These are phyloP conservation scores for Centrapalus pauciflorus DNA, from an alignment of 129 eudicot genomes.

Conservation along the genomic window DNA sequence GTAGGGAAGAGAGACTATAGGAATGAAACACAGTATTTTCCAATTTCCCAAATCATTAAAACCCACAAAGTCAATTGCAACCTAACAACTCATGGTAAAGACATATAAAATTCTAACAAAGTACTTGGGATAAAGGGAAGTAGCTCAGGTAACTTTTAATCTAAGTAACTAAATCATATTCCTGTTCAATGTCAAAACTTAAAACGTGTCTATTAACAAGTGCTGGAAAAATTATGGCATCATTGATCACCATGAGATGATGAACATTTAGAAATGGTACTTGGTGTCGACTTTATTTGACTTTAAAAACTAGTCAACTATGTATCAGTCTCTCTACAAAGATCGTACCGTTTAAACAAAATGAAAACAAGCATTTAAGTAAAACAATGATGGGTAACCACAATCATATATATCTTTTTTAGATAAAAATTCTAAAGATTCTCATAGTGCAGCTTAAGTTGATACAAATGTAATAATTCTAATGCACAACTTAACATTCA, in stretches of 20 bases:
- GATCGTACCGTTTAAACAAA: neutral
- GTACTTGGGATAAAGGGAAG: neutral
- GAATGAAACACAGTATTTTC: neutral
- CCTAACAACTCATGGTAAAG: neutral
- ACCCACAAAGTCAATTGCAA: neutral
- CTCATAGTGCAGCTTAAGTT: neutral
- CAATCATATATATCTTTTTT: neutral
- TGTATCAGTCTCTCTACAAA: neutral
- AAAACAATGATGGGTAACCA: neutral
- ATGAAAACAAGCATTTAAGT: neutral
- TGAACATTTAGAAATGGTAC: neutral
- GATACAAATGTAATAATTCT: neutral
- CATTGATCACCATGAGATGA: neutral
- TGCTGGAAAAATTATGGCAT: neutral
- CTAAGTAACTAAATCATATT: neutral
- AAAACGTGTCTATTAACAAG: neutral
- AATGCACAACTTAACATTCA: neutral
- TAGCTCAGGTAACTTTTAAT: neutral
- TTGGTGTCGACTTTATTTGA: neutral
- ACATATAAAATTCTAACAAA: neutral
- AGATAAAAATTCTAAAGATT: neutral
- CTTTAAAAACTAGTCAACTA: neutral
- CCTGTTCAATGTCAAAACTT: too few species aligned
- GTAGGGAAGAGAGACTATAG: neutral
- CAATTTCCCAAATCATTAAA: neutral